phyloP scores from a whole-genome alignment of 345 rosid genomes.

The Hypericum perforatum region DNA sequence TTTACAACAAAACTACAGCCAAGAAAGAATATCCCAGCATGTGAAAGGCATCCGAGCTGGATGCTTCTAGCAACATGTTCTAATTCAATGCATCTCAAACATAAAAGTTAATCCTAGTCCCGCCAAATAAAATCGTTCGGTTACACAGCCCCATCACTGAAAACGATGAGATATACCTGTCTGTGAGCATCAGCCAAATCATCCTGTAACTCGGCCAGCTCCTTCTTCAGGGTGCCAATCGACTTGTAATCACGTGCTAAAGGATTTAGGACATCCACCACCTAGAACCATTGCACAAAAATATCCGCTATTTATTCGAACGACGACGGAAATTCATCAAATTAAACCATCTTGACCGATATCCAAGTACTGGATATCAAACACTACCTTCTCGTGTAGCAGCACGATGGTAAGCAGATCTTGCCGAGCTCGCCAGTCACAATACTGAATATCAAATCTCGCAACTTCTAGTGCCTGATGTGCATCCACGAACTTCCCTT shows the following conservation, averaged over 20 bases:
- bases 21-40: background rate
- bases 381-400: slow-evolving; percentile 79
- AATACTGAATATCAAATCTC: slow-evolving; percentile 78
- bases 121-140: too few relatives aligned
- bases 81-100: slow-evolving; percentile 2
- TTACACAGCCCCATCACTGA: too few relatives aligned
- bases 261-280: slow-evolving; percentile 94
- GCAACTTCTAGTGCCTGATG: slow-evolving; percentile 92
- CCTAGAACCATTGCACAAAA: slow-evolving; percentile 28
- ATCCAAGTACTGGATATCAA: background rate
- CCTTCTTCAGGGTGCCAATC: slow-evolving; percentile 80
- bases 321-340: slow-evolving; percentile 7
- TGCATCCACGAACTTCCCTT: slow-evolving; percentile 81
- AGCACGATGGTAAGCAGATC: slow-evolving; percentile 89
- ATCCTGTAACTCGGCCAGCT: slow-evolving; percentile 79
- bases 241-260: slow-evolving; percentile 96
- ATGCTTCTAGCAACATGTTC: background rate
- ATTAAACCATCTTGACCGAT: background rate
- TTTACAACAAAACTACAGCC: slow-evolving; percentile 7
- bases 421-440: slow-evolving; percentile 97
- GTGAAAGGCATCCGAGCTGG: background rate
- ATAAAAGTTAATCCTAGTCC: too few relatives aligned
- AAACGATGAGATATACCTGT: slow-evolving; percentile 35
- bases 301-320: background rate
- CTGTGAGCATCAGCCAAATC: slow-evolving; percentile 75